These are phyloP conservation scores for Phyllosticta capitalensis DNA, from an alignment of 2,329 filamentous ascomycete genomes.

Conservation along the genomic window DNA sequence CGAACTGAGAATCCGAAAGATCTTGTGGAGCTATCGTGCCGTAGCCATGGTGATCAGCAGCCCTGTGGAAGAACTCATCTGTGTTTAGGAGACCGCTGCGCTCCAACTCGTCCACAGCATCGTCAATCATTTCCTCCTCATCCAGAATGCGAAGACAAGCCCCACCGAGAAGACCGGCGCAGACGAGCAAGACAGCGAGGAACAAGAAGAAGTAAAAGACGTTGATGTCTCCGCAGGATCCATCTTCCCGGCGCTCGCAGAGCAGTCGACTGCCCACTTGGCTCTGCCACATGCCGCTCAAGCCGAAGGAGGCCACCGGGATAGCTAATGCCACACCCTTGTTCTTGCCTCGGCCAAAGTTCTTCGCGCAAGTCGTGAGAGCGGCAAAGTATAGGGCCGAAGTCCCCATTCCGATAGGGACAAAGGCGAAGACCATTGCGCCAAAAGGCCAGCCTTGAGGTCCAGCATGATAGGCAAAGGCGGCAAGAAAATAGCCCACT, in stretches of 20 bases:
- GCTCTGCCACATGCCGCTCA: slow-evolving; percentile 94
- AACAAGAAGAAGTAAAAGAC: slow-evolving; percentile 88
- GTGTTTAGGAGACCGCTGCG: slow-evolving; percentile 73
- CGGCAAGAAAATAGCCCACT: slow-evolving; percentile 72
- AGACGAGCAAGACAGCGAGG: slow-evolving; percentile 60
- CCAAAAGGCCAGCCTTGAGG: slow-evolving; percentile 60
- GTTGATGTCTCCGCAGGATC: slow-evolving; percentile 50
- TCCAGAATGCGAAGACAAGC: slow-evolving; percentile 71
- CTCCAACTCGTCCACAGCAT: slow-evolving; percentile 84
- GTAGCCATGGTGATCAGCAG: slow-evolving; percentile 48
- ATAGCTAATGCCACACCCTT: slow-evolving; percentile 81
- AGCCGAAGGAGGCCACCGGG: slow-evolving; percentile 84
- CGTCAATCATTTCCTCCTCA: slow-evolving; percentile 79
- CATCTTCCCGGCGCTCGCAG: slow-evolving; percentile 57
- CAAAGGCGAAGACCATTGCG: slow-evolving; percentile 78
- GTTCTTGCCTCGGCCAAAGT: slow-evolving; percentile 82
- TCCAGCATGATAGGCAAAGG: slow-evolving; percentile 60
- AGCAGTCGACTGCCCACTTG: slow-evolving; percentile 75
- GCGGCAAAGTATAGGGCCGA: slow-evolving; percentile 82
- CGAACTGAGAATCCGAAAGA: slow-evolving; percentile 38
- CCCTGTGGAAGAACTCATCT: slow-evolving; percentile 59
- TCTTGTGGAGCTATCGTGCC: slow-evolving; percentile 48
- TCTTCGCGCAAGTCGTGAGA: slow-evolving; percentile 96
- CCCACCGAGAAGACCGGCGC: slow-evolving; percentile 62
- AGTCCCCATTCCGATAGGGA: slow-evolving; percentile 72